Percentiles rank a stretch among this genome's conserved stretches.
Conservation (phyloP, 2,329 filamentous ascomycete species). For the Phaeosphaeriaceae sp. region DNA sequence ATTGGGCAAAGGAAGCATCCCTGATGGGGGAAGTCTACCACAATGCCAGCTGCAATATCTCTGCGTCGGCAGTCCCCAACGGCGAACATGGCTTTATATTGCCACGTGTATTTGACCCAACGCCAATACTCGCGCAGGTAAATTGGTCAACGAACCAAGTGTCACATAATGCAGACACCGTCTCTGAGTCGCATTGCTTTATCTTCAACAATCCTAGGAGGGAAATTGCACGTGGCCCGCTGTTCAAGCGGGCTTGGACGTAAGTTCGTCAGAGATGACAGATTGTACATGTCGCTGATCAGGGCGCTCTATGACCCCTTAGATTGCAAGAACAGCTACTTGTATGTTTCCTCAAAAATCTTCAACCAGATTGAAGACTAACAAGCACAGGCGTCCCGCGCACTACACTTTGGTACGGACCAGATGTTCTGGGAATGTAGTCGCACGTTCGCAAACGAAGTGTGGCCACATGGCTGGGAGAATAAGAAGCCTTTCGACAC, state of each 20-base stretch:
- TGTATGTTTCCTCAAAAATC: background rate
- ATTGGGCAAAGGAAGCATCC: slow-evolving; percentile 12
- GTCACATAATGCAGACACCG: too few relatives aligned
- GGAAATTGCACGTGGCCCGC: background rate
- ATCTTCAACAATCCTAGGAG: background rate
- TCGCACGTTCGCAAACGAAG: slow-evolving; percentile 1
- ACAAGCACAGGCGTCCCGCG: slow-evolving; percentile 1
- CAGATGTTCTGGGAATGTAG: slow-evolving; percentile 11
- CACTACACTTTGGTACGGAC: slow-evolving; percentile 5
- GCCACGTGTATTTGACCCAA: background rate
- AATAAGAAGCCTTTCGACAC: background rate
- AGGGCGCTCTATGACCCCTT: background rate
- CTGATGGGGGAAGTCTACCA: slow-evolving; percentile 11
- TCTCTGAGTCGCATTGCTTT: background rate
- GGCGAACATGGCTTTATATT: slow-evolving; percentile 3
- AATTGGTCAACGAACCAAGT: background rate
- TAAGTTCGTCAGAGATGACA: too few relatives aligned
- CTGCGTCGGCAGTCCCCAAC: slow-evolving; percentile 5
- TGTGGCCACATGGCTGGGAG: slow-evolving; percentile 3
- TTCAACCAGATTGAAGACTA: background rate
- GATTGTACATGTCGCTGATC: too few relatives aligned
- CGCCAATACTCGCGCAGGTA: background rate
- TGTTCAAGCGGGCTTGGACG: slow-evolving; percentile 3
- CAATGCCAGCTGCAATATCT: slow-evolving; percentile 6
- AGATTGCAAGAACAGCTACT: slow-evolving; percentile 4